A percentile compares a stretch with the other conserved stretches of the same genome.
These are phyloP conservation scores for Lactuca sativa DNA, from an alignment of 129 eudicot genomes.

Conservation along the genomic window DNA sequence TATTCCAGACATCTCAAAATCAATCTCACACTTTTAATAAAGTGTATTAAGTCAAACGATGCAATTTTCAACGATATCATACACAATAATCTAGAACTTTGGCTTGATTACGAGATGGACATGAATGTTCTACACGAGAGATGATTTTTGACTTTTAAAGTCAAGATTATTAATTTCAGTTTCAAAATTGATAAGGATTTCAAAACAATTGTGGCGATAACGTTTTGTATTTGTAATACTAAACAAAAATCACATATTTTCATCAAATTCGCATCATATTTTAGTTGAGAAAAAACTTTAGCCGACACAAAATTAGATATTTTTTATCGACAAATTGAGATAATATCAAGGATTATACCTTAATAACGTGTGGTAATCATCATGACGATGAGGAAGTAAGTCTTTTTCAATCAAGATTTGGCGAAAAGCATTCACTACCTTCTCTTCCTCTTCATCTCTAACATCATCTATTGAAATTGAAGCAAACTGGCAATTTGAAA, in stretches of 20 bases:
- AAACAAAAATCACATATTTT: background rate
- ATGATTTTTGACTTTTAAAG: background rate
- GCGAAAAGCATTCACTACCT: constrained; percentile 66
- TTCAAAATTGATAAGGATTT: background rate
- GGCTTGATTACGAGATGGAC: background rate
- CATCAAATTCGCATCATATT: background rate
- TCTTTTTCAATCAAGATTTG: constrained; percentile 62
- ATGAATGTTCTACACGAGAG: background rate
- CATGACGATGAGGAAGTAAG: constrained; percentile 62
- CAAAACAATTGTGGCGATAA: background rate
- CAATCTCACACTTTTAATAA: background rate
- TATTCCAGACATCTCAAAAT: background rate
- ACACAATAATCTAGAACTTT: background rate
- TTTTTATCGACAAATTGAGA: background rate
- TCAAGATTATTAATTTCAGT: background rate
- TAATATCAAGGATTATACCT: constrained; percentile 43
- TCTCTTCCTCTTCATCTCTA: constrained; percentile 78
- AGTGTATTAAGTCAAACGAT: background rate
- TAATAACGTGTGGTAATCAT: constrained; percentile 86
- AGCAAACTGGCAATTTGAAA: constrained; percentile 65
- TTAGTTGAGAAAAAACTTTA: background rate
- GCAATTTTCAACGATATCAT: background rate
- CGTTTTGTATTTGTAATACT: background rate
- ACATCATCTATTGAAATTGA: constrained; percentile 68
- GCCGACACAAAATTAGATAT: background rate